Evolutionary conservation across 768 basidiomycete genomes (phyloP).

Genomic region (Leucosporidium yakuticum): DNA sequence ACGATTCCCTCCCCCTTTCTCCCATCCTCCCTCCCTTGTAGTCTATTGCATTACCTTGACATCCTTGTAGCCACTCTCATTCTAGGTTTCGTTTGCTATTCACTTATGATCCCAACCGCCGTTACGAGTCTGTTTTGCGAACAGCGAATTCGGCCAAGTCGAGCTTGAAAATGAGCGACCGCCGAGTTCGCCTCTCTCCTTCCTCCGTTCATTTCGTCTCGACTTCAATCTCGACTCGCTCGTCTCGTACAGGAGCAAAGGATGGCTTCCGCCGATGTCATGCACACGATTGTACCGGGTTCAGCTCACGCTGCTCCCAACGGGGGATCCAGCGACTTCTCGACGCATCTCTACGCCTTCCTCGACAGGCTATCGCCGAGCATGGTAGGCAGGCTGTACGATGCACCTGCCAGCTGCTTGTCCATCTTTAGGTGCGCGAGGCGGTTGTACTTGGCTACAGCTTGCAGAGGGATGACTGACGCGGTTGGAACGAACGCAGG

Average conservation of each 20-base stretch:
- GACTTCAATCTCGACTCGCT: too few relatives aligned
- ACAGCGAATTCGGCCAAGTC: too few relatives aligned
- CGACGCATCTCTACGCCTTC: conserved; percentile 49
- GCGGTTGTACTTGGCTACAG: background rate
- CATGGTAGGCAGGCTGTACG: conserved; percentile 70
- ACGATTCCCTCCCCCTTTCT: too few relatives aligned
- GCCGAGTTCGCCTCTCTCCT: too few relatives aligned
- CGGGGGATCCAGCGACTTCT: conserved; percentile 18
- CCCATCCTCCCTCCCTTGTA: too few relatives aligned
- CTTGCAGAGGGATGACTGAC: background rate
- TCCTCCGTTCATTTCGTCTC: conserved; percentile 1
- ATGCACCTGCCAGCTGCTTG: conserved; percentile 78
- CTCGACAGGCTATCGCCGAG: conserved; percentile 73
- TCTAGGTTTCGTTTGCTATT: too few relatives aligned
- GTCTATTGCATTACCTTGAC: too few relatives aligned
- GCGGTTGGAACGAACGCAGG: conserved; percentile 45
- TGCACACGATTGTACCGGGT: background rate
- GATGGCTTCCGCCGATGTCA: conserved; percentile 8
- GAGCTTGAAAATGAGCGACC: too few relatives aligned
- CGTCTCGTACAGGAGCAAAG: background rate
- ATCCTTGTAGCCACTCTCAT: too few relatives aligned
- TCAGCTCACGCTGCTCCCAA: background rate
- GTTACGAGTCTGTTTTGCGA: too few relatives aligned
- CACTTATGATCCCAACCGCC: too few relatives aligned
- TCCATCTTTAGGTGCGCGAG: conserved; percentile 72